Evolutionary conservation across 2,329 filamentous ascomycete genomes (phyloP).

Genomic region (Trichoderma semiorbis): DNA sequence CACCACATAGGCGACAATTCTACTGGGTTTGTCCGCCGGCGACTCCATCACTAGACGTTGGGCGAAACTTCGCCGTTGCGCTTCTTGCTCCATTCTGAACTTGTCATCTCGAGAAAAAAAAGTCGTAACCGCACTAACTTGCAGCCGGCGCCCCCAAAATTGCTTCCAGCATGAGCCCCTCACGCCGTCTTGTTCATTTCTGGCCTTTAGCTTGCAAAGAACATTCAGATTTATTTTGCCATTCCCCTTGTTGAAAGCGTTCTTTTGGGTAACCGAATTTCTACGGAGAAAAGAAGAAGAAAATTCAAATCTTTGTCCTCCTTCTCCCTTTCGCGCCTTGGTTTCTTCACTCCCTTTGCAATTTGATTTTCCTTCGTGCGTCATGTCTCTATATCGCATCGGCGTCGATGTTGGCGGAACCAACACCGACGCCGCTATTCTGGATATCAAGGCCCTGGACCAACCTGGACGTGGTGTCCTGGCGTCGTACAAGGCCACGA

Average conservation of each 20-base stretch:
- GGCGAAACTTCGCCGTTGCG: constrained; percentile 10
- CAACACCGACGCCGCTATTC: constrained; percentile 44
- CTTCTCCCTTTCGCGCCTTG: not conserved
- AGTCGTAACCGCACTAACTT: not conserved
- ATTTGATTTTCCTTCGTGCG: not conserved
- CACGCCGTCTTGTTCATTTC: not conserved
- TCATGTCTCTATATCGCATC: constrained; percentile 42
- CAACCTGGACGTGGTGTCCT: constrained; percentile 39
- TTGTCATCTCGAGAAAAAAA: not conserved
- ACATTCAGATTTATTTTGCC: not conserved
- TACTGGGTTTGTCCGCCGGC: not conserved
- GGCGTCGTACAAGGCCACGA: constrained; percentile 47
- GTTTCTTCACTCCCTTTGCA: not conserved
- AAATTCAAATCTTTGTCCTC: not conserved
- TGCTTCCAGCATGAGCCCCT: constrained; percentile 5
- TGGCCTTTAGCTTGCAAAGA: not conserved
- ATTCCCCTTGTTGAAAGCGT: not conserved
- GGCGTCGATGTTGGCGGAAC: constrained; percentile 41
- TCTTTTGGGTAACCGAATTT: not conserved
- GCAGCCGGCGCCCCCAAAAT: constrained; percentile 7
- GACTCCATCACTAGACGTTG: constrained; percentile 7
- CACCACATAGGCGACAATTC: constrained; percentile 7
- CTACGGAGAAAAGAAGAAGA: not conserved
- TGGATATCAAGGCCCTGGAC: constrained; percentile 38
- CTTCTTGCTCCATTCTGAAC: not conserved